Conservation (phyloP, 2,329 filamentous ascomycete genomes). For the Trichoderma semiorbis region DNA sequence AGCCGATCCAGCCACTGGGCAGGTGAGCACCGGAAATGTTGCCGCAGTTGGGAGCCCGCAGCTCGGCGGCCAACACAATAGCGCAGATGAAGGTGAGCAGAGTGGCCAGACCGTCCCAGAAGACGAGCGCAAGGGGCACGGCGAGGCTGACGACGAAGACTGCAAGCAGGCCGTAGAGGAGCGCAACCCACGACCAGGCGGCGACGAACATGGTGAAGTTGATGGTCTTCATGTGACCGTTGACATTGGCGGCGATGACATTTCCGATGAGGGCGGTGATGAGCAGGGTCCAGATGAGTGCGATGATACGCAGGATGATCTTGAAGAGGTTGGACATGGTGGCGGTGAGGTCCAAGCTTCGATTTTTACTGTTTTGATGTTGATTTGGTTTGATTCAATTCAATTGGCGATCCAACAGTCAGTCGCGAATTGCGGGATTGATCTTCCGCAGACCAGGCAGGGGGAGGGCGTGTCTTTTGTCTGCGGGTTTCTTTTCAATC, state of each 20-base stretch:
- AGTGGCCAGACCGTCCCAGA: slow-evolving; percentile 55
- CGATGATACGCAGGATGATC: slow-evolving; percentile 44
- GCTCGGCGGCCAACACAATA: slow-evolving; percentile 67
- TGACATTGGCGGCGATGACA: slow-evolving; percentile 50
- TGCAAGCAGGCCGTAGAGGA: slow-evolving; percentile 59
- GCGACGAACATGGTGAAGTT: slow-evolving; percentile 69
- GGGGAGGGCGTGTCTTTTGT: not conserved
- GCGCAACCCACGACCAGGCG: slow-evolving; percentile 61
- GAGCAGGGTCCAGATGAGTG: slow-evolving; percentile 52
- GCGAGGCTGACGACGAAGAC: slow-evolving; percentile 51
- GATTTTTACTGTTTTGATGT: not conserved
- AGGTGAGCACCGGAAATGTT: slow-evolving; percentile 39
- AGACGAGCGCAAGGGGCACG: slow-evolving; percentile 51
- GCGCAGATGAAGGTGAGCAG: slow-evolving; percentile 69
- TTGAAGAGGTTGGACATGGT: slow-evolving; percentile 39
- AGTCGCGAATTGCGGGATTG: not conserved
- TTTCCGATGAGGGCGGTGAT: slow-evolving; percentile 57
- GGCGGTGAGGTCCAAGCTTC: slow-evolving; percentile 1
- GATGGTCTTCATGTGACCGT: slow-evolving; percentile 44
- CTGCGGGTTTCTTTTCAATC: not conserved
- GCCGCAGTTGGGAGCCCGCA: slow-evolving; percentile 66
- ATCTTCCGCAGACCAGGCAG: not conserved
- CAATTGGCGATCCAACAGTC: not conserved
- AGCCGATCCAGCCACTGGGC: slow-evolving; percentile 55
- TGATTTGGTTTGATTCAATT: not conserved